phyloP scores from a whole-genome alignment of 805 yeast species.

The Hanseniaspora meyeri region DNA sequence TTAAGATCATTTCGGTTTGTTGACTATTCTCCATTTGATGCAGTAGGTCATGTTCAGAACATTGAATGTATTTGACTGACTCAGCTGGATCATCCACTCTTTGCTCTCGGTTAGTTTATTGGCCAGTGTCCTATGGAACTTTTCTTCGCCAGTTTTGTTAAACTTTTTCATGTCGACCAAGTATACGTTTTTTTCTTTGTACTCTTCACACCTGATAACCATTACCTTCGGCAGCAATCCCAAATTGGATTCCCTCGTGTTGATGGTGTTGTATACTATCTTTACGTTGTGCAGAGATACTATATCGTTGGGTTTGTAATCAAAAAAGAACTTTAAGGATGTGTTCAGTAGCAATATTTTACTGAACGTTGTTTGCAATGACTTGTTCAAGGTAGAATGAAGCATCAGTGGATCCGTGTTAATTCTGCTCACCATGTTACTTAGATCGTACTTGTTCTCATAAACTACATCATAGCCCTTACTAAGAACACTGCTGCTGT shows the following conservation, averaged over 20 bases:
- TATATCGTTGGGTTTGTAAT: neutral
- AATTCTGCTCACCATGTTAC: neutral
- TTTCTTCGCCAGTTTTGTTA: neutral
- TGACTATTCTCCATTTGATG: neutral
- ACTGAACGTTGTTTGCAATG: neutral
- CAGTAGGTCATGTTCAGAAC: neutral
- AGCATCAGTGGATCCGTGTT: neutral
- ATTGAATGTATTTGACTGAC: neutral
- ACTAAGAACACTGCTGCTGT: neutral
- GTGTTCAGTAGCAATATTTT: neutral
- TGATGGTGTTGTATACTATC: neutral
- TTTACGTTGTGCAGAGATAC: neutral
- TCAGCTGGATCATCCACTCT: neutral
- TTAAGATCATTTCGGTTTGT: neutral
- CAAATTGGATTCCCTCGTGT: neutral
- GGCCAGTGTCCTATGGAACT: neutral
- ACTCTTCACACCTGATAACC: neutral
- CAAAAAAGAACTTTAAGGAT: neutral
- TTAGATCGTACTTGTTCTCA: neutral
- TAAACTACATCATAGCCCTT: neutral
- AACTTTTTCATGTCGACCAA: neutral
- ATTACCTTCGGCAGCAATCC: neutral
- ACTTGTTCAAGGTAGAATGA: neutral
- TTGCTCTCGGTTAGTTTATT: neutral
- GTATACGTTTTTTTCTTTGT: neutral